Evolutionary conservation across 345 rosid species (phyloP).

Genomic region (Pseudoturritis turrita): DNA sequence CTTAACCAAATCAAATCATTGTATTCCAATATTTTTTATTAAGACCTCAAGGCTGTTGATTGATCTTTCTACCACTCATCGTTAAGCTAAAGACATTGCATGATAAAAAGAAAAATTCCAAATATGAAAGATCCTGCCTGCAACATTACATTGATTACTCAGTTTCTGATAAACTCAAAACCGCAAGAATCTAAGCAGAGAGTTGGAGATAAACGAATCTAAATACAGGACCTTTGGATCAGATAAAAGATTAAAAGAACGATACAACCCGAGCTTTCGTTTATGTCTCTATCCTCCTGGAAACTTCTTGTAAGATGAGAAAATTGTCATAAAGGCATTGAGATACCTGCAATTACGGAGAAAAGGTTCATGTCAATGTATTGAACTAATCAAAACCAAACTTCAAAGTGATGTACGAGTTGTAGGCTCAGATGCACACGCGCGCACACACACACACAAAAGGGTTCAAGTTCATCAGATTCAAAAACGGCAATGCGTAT

Average conservation of each 20-base stretch:
- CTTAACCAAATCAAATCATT: background rate
- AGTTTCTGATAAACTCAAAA: constrained; percentile 10
- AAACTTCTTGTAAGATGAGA: background rate
- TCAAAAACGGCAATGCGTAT: background rate
- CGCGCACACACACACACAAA: background rate
- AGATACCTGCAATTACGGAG: constrained; percentile 18
- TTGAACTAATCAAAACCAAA: background rate
- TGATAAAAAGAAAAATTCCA: background rate
- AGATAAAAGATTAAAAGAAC: background rate
- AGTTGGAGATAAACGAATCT: background rate
- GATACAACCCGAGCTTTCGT: background rate
- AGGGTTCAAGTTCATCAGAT: background rate
- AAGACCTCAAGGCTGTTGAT: background rate
- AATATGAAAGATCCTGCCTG: constrained; percentile 9
- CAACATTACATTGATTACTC: background rate
- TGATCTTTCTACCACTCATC: background rate
- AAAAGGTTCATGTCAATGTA: constrained; percentile 10
- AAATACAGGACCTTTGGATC: background rate
- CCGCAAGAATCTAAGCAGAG: constrained; percentile 1
- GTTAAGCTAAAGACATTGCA: background rate
- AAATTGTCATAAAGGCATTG: constrained; percentile 30
- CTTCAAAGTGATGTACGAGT: background rate
- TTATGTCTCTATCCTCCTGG: background rate
- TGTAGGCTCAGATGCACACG: background rate
- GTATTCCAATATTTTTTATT: background rate